Percentiles rank a stretch among this genome's conserved stretches.
Conservation (phyloP, 345 rosid genomes). For the Eucalyptus rudis region DNA sequence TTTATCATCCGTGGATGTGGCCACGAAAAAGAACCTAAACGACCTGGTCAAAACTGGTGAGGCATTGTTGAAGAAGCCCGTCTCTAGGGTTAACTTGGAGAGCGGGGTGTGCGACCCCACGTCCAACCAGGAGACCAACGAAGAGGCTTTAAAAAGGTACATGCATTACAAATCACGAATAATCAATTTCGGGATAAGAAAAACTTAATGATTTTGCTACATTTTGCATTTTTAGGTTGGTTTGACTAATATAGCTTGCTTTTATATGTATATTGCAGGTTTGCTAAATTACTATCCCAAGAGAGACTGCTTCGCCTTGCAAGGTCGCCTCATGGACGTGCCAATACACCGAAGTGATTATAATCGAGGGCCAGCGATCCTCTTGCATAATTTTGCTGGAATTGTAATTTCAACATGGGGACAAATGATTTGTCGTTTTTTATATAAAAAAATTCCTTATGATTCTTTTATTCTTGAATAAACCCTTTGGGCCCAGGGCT, state of each 20-base stretch:
- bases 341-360: background rate
- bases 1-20: slow-evolving; percentile 38
- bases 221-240: background rate
- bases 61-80: slow-evolving; percentile 40
- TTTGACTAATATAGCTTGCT: background rate
- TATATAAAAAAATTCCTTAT: background rate
- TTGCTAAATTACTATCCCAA: slow-evolving; percentile 44
- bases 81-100: slow-evolving; percentile 48
- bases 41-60: slow-evolving; percentile 47
- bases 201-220: background rate
- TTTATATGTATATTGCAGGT: slow-evolving; percentile 6
- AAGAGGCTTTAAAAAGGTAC: slow-evolving; percentile 30
- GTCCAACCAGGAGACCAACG: slow-evolving; percentile 16
- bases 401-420: background rate
- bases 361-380: background rate
- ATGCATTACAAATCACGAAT: background rate
- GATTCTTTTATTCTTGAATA: background rate
- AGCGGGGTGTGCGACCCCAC: slow-evolving; percentile 27
- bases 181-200: background rate
- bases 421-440: background rate
- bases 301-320: slow-evolving; percentile 39
- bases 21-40: slow-evolving; percentile 46
- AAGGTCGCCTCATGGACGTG: slow-evolving; percentile 15
- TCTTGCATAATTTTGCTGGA: background rate
- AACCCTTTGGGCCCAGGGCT: background rate